Base-by-base conservation (phyloP, 208 protist species). In the Crithidia bombi region DNA sequence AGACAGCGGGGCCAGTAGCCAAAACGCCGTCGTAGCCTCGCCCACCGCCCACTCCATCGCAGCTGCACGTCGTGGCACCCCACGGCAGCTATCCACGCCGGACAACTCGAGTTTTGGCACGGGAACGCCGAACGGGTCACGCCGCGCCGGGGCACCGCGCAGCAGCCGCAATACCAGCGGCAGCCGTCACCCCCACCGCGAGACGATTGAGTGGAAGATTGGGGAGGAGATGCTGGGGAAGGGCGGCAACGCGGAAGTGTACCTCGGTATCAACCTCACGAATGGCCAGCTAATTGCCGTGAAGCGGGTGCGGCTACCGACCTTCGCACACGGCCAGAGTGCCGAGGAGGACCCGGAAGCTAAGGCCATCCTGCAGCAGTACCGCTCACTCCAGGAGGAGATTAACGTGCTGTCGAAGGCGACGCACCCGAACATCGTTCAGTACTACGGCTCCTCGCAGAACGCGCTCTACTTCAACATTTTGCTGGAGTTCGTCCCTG, bases 131-230 rank as follows among this genome's bases (percentile, higher is more conserved):
- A 85, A 57, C 58, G 59, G 61, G 28, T 65, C 68, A 26, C 69
- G 68, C 28, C 57, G 65, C 12, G 54, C 23, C 56, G 54, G 54
- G 5, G 47, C 51, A 1, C 54, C 15, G 32, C 54, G 64, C 47
- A 69, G 47, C 25, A 69, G 64, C 50, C 55, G 59, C 43, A 68
- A 28, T 39, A 55, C 58, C 30, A 79, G 73, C 58, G 70, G 73
- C 49, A 67, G 73, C 43, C 70, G 68, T 23, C 79, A 77, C 35
- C 46, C 66, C 19, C 78, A 74, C 55, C 87, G 86, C 15, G 83
- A 92, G 65, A 93, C 87, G 26, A 95, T 96, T 67, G 89, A 96
- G 69, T 96, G 89, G 88, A 95, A 95, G 78, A 93, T 95, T 59
- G 88, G 92, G 19, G 88, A 94, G 69, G 90, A 95, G 63, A 87